A percentile compares a stretch with the other conserved stretches of the same genome.
These are phyloP conservation scores for Blastobotrys buckinghamii DNA, from an alignment of 1,139 yeast genomes.

Conservation along the genomic window DNA sequence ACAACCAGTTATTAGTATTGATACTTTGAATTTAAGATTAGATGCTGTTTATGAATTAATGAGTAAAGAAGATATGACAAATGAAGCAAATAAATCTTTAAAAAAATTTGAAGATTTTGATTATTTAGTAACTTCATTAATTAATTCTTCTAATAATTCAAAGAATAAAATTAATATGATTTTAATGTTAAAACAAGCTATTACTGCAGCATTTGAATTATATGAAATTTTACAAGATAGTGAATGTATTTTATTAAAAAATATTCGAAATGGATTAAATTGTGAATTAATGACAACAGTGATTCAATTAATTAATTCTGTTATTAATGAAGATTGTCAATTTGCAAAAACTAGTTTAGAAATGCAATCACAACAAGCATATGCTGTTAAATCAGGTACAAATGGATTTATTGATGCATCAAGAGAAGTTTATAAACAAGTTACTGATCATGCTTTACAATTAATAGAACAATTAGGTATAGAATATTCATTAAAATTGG, in stretches of 20 bases:
- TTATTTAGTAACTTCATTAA: slow-evolving; percentile 1
- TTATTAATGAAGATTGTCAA: slow-evolving; percentile 4
- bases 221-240: slow-evolving; percentile 22
- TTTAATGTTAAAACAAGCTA: slow-evolving; percentile 42
- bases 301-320: slow-evolving; percentile 50
- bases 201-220: slow-evolving; percentile 16
- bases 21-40: slow-evolving; percentile 49
- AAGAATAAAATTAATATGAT: slow-evolving; percentile 57
- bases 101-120: slow-evolving; percentile 5
- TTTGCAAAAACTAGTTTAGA: slow-evolving; percentile 3
- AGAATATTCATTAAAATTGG: neutral
- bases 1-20: slow-evolving; percentile 55
- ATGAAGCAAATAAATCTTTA: neutral
- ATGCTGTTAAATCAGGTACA: slow-evolving; percentile 2
- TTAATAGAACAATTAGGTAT: neutral
- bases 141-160: slow-evolving; percentile 26
- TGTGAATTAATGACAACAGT: neutral
- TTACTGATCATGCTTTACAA: slow-evolving; percentile 1
- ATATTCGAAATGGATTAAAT: slow-evolving; percentile 27
- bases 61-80: neutral
- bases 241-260: slow-evolving; percentile 31
- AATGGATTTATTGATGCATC: slow-evolving; percentile 6
- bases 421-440: slow-evolving; percentile 4
- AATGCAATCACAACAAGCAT: slow-evolving; percentile 5
- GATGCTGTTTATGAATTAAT: slow-evolving; percentile 59